Evolutionary conservation across 192 early-diverging fungal species (phyloP), one percentile per base, ranked within the genome.

Genomic region (Haplosporangium gracile): DNA sequence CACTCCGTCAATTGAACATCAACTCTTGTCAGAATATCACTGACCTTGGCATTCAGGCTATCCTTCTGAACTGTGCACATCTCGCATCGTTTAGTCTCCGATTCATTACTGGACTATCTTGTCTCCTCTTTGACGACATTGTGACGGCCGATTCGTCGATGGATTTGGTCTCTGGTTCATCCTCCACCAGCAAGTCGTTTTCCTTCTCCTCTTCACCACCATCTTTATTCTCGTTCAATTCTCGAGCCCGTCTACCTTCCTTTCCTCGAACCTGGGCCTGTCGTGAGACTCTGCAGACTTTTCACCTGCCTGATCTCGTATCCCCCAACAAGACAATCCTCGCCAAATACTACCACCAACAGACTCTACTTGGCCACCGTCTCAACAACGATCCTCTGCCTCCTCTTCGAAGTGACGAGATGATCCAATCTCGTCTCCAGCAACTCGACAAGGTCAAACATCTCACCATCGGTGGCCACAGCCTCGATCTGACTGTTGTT

Each of bases 31-130:
- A 72, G 22, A 68, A 75, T n/a, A 40, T 86, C 22, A 78, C 84
- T 16, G 84, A 86, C n/a, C 26, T 81, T n/a, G 84, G 84, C 11
- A 39, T 86, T 16, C 84, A 86, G 42, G 55, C 74, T 1, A n/a
- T 86, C 15, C 53, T 86, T 2, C 18, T 81, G 63, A 80, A 81
- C 39, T 76, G 75, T 39, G 65, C 71, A 0, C 16, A 40, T 9
- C 75, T 86, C 5, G 34, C 57, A 9, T 78, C 43, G 5, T 68
- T 86, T 16, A 74, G 75, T 68, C 65, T 86, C 2, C 70, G 84
- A 53, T 78, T 70, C 32, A 43, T 86, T 26, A 16, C 72, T 1
- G 79, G 78, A 4, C 51, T 86, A 45, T 86, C 84, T 49, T 73
- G 34, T 39, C 34, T 81, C n/a, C 24, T 86, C 16, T 80, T 86